Evolutionary conservation across 2,329 filamentous ascomycete species (phyloP), one percentile per base, ranked within the genome.

Genomic region (Diaporthe citri): DNA sequence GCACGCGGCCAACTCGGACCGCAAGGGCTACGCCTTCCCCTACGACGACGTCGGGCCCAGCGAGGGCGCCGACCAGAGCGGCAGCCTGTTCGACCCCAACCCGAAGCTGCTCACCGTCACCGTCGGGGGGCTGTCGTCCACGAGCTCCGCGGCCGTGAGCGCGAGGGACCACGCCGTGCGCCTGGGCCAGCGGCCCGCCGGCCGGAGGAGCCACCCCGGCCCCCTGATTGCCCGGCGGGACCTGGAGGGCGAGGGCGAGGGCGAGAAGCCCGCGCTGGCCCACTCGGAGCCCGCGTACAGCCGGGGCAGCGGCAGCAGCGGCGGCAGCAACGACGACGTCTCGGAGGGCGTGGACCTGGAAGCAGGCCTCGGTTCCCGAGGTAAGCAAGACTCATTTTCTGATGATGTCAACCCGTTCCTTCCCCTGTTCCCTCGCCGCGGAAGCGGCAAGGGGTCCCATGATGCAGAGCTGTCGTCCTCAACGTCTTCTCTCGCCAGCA

Each of bases 21-120:
- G 89, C 12, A 86, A 87, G 66, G 92, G 93, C 12, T 94, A 94
- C 83, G 91, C 92, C 1, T 94, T 94, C 78, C 91, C 92, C 0
- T 94, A 94, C 80, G 93, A 94, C 80, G 92, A 94, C 82, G 93
- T 94, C 13, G 87, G 86, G 31, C 85, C 90, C 5, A 83, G 82
- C n/a, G 84, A 84, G 56, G 89, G 87, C 2, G 79, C 82, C 5
- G 91, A 93, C 80, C 91, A 92, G 83, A 90, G 90, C 28, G 92
- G 92, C 1, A 90, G 88, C 75, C 86, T 94, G 28, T 89, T 86
- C 76, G 91, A 92, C 79, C 82, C 85, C 3, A 86, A 86, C 71
- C 91, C 92, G 1, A 82, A 84, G 80, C 79, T 90, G 75, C 84
- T 92, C 78, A 90, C 88, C 0, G 86, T 93, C 67, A 87, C 86